A percentile compares a stretch with the other conserved stretches of the same genome.
These are phyloP conservation scores for Macrophomina phaseolina DNA, from an alignment of 2,329 filamentous ascomycete genomes.

Conservation along the genomic window DNA sequence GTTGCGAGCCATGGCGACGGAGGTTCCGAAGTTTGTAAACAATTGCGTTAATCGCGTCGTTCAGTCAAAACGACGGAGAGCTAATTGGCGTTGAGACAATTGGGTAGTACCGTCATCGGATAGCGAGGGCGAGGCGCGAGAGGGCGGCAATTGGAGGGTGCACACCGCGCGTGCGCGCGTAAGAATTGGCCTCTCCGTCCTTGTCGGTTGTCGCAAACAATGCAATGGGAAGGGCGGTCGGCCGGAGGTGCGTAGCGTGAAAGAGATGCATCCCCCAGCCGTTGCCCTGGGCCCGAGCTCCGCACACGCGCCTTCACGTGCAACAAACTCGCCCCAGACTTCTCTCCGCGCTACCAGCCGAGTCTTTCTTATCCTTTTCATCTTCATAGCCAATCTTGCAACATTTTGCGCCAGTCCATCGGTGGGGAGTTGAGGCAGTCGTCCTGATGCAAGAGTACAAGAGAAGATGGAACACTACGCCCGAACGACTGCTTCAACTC, in stretches of 20 bases:
- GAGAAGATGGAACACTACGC: not conserved
- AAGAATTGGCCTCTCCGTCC: not conserved
- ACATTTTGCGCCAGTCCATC: too few species aligned
- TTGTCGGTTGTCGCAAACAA: constrained; percentile 12
- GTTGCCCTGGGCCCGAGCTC: constrained; percentile 1
- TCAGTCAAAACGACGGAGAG: not conserved
- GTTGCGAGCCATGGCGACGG: constrained; percentile 34
- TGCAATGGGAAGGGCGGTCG: not conserved
- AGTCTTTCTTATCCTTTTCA: not conserved
- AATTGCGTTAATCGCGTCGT: not conserved
- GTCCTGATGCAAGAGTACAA: not conserved
- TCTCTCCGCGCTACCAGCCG: not conserved
- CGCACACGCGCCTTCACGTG: constrained; percentile 12
- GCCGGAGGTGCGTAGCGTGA: not conserved
- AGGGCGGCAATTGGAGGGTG: not conserved
- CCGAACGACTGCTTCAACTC: not conserved
- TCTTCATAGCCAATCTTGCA: too few species aligned
- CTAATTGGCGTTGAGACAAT: not conserved
- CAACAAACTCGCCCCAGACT: not conserved
- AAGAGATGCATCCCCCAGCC: not conserved
- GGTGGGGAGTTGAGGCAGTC: not conserved
- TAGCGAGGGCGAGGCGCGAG: too few species aligned
- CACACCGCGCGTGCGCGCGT: not conserved
- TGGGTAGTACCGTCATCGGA: not conserved
- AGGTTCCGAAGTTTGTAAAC: constrained; percentile 16